Conservation (phyloP, 169 alveolate genomes). For the Plasmodium relictum region DNA sequence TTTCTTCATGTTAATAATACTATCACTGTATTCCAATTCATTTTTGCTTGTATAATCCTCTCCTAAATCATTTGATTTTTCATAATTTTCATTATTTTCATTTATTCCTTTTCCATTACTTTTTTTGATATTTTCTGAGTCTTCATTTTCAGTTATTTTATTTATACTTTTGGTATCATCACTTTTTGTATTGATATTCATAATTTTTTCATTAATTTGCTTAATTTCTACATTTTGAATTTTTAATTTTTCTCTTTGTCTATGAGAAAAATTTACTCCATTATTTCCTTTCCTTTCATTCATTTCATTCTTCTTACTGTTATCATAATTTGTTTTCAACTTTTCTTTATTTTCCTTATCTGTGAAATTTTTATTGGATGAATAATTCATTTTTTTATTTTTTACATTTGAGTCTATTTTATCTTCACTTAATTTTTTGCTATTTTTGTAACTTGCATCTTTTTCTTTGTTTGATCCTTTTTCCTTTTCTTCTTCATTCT, state of each 20-base stretch:
- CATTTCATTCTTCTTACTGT: not conserved
- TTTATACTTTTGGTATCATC: not conserved
- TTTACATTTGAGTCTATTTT: conserved; percentile 1
- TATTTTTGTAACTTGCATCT: not conserved
- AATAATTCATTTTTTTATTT: conserved; percentile 4
- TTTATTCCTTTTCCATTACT: conserved; percentile 5
- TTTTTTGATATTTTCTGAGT: not conserved
- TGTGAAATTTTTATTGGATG: not conserved
- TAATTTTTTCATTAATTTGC: conserved; percentile 44
- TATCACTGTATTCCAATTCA: conserved; percentile 1
- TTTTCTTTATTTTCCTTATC: conserved; percentile 3
- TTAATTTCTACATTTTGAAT: conserved; percentile 76
- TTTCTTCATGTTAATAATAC: not conserved
- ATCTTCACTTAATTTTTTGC: conserved; percentile 3
- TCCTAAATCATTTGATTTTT: conserved; percentile 1
- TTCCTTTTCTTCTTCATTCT: conserved; percentile 7
- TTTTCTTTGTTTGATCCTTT: not conserved
- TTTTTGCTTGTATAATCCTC: conserved; percentile 9
- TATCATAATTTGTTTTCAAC: conserved; percentile 7
- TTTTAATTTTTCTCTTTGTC: conserved; percentile 73
- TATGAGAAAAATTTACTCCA: conserved; percentile 20
- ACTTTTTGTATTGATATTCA: conserved; percentile 2
- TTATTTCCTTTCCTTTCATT: conserved; percentile 1
- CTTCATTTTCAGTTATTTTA: not conserved
- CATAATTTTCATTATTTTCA: not conserved